A percentile compares a stretch with the other conserved stretches of the same genome.
These are phyloP conservation scores for Mortierella sp. DNA, from an alignment of 371 early-diverging fungal genomes.

Conservation along the genomic window DNA sequence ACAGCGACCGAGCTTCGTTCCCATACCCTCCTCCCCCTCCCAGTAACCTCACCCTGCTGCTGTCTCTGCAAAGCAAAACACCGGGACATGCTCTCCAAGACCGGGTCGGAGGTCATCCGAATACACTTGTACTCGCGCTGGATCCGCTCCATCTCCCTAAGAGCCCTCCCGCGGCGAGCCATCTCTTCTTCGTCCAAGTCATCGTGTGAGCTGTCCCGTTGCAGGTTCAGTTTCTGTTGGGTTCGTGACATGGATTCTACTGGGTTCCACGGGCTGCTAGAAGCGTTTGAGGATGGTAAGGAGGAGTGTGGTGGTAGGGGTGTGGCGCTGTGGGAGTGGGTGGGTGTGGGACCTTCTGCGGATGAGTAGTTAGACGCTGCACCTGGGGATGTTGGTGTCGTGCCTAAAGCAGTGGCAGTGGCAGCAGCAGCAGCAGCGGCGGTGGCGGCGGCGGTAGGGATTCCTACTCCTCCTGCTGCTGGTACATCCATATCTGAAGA, in stretches of 20 bases:
- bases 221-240: conserved; percentile 47
- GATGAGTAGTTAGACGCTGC: neutral
- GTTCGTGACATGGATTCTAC: conserved; percentile 36
- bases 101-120: conserved; percentile 29
- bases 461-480: neutral
- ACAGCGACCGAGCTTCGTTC: too few relatives aligned
- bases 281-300: neutral
- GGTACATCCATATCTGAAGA: neutral
- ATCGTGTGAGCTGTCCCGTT: conserved; percentile 33
- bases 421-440: neutral
- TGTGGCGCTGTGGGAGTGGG: neutral
- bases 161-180: conserved; percentile 19
- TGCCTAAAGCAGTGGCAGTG: neutral
- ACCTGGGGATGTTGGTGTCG: neutral
- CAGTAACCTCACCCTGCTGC: neutral
- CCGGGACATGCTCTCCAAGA: conserved; percentile 34
- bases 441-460: neutral
- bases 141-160: conserved; percentile 41
- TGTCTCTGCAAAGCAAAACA: conserved; percentile 16
- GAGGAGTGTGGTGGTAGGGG: neutral
- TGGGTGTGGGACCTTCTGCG: neutral
- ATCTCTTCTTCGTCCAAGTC: conserved; percentile 34
- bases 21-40: neutral
- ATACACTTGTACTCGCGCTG: conserved; percentile 42
- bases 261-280: conserved; percentile 18